These are phyloP conservation scores for Chaetomium sp. DNA, from an alignment of 2,329 filamentous ascomycete genomes.

Conservation along the genomic window DNA sequence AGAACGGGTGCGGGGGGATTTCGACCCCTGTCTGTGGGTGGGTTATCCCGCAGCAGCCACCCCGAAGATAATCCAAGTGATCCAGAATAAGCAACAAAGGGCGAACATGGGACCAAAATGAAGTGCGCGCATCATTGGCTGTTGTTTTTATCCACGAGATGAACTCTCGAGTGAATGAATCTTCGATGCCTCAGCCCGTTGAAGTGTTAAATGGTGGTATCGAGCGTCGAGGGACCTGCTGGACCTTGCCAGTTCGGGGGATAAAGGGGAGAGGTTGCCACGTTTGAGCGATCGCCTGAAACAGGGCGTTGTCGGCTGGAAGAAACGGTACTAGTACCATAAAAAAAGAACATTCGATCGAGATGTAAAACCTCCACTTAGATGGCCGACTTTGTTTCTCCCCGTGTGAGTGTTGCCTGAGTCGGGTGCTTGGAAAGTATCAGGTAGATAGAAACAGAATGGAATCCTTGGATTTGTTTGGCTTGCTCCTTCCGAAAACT, in stretches of 20 bases:
- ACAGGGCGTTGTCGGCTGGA: slow-evolving; percentile 3
- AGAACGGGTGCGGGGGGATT: slow-evolving; percentile 33
- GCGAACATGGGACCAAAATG: neutral
- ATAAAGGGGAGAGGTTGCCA: neutral
- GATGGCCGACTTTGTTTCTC: neutral
- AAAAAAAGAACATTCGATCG: neutral
- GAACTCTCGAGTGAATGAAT: neutral
- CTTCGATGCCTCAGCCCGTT: neutral
- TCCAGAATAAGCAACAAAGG: neutral
- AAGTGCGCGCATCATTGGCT: neutral
- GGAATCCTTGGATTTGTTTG: neutral
- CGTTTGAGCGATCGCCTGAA: slow-evolving; percentile 10
- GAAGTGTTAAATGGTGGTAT: neutral
- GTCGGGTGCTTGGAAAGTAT: neutral
- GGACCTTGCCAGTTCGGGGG: neutral
- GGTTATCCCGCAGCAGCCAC: neutral
- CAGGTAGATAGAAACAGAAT: neutral
- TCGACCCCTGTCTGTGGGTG: slow-evolving; percentile 2
- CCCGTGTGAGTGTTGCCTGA: neutral
- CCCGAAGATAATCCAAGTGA: neutral
- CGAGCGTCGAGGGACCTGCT: neutral
- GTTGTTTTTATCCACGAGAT: neutral
- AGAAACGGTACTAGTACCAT: neutral
- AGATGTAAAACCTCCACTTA: neutral
- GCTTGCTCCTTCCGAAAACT: neutral